Evolutionary conservation across 1,284 basidiomycete genomes (phyloP).

Genomic region (Cryptococcus sp.): DNA sequence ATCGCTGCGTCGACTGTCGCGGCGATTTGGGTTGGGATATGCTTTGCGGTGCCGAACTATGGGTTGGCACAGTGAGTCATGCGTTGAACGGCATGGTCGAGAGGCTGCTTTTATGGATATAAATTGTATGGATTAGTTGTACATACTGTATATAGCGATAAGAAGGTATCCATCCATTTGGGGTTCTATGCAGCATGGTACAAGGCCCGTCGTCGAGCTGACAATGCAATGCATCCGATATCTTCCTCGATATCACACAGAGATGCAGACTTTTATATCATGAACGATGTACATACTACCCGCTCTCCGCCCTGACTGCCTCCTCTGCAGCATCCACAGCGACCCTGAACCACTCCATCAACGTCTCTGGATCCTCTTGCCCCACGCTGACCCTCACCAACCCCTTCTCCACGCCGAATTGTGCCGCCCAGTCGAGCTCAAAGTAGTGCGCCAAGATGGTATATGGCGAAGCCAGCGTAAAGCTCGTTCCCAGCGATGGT

Average conservation of each 20-base stretch:
- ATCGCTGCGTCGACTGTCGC: constrained; percentile 18
- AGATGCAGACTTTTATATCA: no score
- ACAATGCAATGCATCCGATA: no score
- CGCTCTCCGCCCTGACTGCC: constrained; percentile 9
- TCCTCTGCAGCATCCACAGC: constrained; percentile 58
- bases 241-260: no score
- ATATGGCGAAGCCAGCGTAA: constrained; percentile 90
- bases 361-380: constrained; percentile 64
- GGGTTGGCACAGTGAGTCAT: constrained; percentile 8
- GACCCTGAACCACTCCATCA: constrained; percentile 59
- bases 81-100: background rate
- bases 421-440: constrained; percentile 87
- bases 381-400: constrained; percentile 88
- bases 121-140: background rate
- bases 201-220: no score
- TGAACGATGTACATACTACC: no score
- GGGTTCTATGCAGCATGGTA: background rate
- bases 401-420: constrained; percentile 76
- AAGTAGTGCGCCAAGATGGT: constrained; percentile 86
- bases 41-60: constrained; percentile 29
- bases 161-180: no score
- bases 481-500: constrained; percentile 91
- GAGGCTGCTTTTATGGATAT: no score
- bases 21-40: constrained; percentile 24
- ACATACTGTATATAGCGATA: constrained; percentile 1